Conservation (phyloP, 306 rosid genomes). For the Vigna angularis region DNA sequence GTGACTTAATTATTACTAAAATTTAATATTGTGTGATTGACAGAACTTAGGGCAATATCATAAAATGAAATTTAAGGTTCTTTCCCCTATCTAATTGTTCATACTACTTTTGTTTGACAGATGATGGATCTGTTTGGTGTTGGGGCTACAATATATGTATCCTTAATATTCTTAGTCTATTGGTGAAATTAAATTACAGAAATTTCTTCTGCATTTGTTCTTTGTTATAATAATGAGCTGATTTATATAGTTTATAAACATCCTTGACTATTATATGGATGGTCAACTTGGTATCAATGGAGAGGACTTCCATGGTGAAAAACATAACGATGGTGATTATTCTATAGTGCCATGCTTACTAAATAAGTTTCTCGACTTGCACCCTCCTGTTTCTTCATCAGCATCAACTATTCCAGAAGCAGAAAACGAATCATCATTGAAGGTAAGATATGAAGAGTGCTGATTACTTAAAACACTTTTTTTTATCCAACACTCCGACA, state of each 20-base stretch:
- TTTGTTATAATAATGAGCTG: slow-evolving; percentile 19
- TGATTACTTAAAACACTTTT: too few relatives aligned
- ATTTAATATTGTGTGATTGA: background rate
- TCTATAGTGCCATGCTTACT: slow-evolving; percentile 67
- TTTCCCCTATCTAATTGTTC: slow-evolving; percentile 36
- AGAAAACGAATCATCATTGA: slow-evolving; percentile 48
- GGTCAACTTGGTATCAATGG: slow-evolving; percentile 89
- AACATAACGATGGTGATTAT: slow-evolving; percentile 56
- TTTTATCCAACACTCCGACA: too few relatives aligned
- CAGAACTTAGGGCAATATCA: too few relatives aligned
- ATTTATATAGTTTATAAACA: slow-evolving; percentile 28
- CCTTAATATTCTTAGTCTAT: slow-evolving; percentile 55
- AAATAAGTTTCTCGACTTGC: slow-evolving; percentile 57
- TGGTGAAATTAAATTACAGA: slow-evolving; percentile 31
- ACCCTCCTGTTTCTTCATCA: slow-evolving; percentile 51
- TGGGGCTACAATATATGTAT: slow-evolving; percentile 97
- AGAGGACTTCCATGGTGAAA: slow-evolving; percentile 56
- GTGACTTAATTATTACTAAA: background rate
- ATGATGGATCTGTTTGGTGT: slow-evolving; percentile 90
- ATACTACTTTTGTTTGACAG: slow-evolving; percentile 58
- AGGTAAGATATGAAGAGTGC: slow-evolving; percentile 47
- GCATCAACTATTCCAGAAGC: slow-evolving; percentile 51
- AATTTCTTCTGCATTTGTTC: slow-evolving; percentile 1
- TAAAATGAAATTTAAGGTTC: background rate
- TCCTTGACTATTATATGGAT: slow-evolving; percentile 82